These are phyloP conservation scores for Curvularia sp. DNA, from an alignment of 2,329 filamentous ascomycete genomes.

Conservation along the genomic window DNA sequence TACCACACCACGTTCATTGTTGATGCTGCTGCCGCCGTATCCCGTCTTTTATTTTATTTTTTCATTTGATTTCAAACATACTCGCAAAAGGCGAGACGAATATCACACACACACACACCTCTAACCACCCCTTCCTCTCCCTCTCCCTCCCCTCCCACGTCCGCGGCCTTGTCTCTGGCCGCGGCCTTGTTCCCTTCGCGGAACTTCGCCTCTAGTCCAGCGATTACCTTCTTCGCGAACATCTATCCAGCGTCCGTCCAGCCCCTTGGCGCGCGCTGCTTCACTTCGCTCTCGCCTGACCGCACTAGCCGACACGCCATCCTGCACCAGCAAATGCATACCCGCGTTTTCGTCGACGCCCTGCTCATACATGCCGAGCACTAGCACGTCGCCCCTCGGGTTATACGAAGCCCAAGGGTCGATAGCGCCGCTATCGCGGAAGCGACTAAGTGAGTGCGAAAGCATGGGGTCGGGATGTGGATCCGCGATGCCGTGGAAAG, in stretches of 20 bases:
- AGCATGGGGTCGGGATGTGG: constrained; percentile 54
- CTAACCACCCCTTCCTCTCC: not conserved
- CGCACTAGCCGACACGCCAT: constrained; percentile 40
- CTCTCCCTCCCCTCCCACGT: constrained; percentile 13
- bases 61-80: not conserved
- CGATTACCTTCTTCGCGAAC: constrained; percentile 31
- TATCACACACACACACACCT: not conserved
- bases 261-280: constrained; percentile 19
- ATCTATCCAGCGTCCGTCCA: constrained; percentile 54
- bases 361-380: constrained; percentile 59
- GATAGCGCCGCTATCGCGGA: constrained; percentile 19
- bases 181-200: not conserved
- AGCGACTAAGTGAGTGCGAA: constrained; percentile 24
- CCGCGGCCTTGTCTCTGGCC: constrained; percentile 8
- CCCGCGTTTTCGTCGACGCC: constrained; percentile 38
- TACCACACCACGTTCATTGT: not conserved
- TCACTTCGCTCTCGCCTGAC: constrained; percentile 24
- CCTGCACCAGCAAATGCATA: constrained; percentile 54
- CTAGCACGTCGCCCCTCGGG: constrained; percentile 48
- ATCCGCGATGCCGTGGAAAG: constrained; percentile 55
- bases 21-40: no score
- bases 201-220: constrained; percentile 26
- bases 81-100: not conserved
- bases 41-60: not conserved
- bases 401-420: constrained; percentile 46